Evolutionary conservation across 2,329 filamentous ascomycete species (phyloP).

Genomic region (Xylariaceae sp.): DNA sequence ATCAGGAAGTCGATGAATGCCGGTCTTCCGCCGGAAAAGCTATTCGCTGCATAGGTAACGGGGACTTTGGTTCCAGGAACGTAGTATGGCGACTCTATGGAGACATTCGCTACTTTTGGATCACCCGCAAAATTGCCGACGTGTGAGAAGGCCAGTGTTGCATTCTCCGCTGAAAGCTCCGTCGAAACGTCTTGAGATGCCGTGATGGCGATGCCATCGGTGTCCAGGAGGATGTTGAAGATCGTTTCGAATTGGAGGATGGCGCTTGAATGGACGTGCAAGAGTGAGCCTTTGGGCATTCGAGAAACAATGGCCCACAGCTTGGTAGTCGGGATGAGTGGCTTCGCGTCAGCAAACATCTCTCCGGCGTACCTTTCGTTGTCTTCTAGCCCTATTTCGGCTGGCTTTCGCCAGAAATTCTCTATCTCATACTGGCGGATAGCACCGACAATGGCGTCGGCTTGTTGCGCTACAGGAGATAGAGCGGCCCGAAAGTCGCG

Average conservation of each 20-base stretch:
- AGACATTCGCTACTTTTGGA: slow-evolving; percentile 5
- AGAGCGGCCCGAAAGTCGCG: slow-evolving; percentile 9
- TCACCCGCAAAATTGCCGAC: slow-evolving; percentile 8
- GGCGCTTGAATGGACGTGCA: slow-evolving; percentile 14
- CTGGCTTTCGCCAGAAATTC: slow-evolving; percentile 9
- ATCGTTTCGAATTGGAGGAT: slow-evolving; percentile 11
- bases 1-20: slow-evolving; percentile 13
- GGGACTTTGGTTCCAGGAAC: slow-evolving; percentile 10
- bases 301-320: slow-evolving; percentile 13
- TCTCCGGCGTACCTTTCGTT: slow-evolving; percentile 13
- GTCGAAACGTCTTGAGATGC: slow-evolving; percentile 10
- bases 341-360: slow-evolving; percentile 15
- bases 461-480: slow-evolving; percentile 9
- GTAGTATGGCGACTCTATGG: slow-evolving; percentile 12
- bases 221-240: slow-evolving; percentile 11
- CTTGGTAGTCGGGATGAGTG: slow-evolving; percentile 11
- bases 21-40: slow-evolving; percentile 8
- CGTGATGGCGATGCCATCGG: slow-evolving; percentile 9
- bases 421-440: slow-evolving; percentile 16
- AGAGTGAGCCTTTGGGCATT: slow-evolving; percentile 17
- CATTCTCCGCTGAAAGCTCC: slow-evolving; percentile 4
- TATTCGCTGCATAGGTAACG: slow-evolving; percentile 7
- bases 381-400: slow-evolving; percentile 4
- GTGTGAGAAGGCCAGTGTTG: slow-evolving; percentile 9
- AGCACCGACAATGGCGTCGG: slow-evolving; percentile 11